Evolutionary conservation across 2,329 filamentous ascomycete species (phyloP).

Genomic region (Pseudocercospora macadamiae): DNA sequence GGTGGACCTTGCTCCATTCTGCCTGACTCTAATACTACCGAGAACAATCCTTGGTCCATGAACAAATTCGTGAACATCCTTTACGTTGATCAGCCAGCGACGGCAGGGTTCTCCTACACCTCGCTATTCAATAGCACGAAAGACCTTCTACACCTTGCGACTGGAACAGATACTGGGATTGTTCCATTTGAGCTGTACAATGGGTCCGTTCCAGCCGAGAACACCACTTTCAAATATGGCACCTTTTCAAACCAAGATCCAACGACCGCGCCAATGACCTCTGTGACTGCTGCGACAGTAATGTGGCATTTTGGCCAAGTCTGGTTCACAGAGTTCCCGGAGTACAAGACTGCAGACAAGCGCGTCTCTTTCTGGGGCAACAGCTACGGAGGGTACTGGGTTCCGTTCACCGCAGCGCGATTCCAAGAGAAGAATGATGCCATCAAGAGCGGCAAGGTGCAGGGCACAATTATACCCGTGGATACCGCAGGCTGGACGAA

Average conservation of each 20-base stretch:
- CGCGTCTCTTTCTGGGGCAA: conserved; percentile 29
- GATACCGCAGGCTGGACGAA: conserved; percentile 68
- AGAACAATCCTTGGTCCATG: conserved; percentile 61
- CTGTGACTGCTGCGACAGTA: conserved; percentile 39
- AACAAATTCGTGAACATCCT: conserved; percentile 62
- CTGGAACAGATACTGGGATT: conserved; percentile 35
- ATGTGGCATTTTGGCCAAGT: conserved; percentile 65
- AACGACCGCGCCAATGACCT: conserved; percentile 20
- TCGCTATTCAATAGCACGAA: conserved; percentile 62
- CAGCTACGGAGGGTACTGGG: conserved; percentile 60
- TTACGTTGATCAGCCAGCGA: conserved; percentile 64
- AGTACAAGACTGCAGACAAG: conserved; percentile 21
- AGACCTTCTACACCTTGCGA: conserved; percentile 42
- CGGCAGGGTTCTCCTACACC: conserved; percentile 62
- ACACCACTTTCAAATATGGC: conserved; percentile 29
- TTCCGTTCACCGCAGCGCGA: conserved; percentile 60
- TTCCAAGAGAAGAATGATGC: conserved; percentile 63
- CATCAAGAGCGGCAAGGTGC: conserved; percentile 43
- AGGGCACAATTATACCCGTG: conserved; percentile 57
- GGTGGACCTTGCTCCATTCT: conserved; percentile 46
- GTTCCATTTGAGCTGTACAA: conserved; percentile 25
- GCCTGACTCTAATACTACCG: conserved; percentile 42
- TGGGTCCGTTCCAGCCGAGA: conserved; percentile 20
- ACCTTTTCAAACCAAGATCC: conserved; percentile 25
- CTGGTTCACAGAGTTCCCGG: conserved; percentile 41